phyloP scores from a whole-genome alignment of 306 rosid genomes.

The Oxytropis ochrocephala region DNA sequence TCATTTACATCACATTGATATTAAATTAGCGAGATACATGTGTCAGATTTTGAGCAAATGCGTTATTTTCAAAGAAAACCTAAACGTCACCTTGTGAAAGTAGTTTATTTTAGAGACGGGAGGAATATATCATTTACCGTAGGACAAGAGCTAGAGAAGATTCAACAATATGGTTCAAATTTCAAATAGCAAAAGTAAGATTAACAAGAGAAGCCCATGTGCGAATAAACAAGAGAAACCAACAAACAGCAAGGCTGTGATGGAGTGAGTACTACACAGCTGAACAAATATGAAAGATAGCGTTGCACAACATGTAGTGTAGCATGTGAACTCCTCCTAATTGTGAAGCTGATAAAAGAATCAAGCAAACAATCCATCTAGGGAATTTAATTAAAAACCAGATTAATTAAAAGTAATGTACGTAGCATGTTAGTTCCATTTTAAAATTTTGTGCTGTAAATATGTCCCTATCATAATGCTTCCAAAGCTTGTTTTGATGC shows the following conservation, averaged over 20 bases:
- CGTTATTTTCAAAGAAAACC: too few species aligned
- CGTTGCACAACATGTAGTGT: not conserved
- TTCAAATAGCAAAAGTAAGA: not conserved
- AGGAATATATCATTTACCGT: not conserved
- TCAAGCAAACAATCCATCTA: not conserved
- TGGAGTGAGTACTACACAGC: not conserved
- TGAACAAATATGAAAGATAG: not conserved
- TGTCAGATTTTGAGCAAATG: too few species aligned
- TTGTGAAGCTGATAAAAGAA: not conserved
- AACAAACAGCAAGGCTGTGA: constrained; percentile 10
- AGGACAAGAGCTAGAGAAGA: not conserved
- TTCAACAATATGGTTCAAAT: not conserved
- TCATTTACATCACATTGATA: too few species aligned
- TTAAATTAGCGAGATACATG: too few species aligned
- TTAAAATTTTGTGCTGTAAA: too few species aligned
- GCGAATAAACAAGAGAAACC: constrained; percentile 8
- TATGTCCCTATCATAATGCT: too few species aligned
- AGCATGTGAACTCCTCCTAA: not conserved
- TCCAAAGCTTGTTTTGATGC: too few species aligned
- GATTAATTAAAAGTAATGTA: not conserved
- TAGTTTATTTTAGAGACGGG: too few species aligned
- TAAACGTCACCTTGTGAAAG: too few species aligned
- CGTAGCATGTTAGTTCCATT: constrained; percentile 21
- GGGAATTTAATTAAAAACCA: not conserved
- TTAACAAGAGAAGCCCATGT: constrained; percentile 8